phyloP scores from a whole-genome alignment of 345 rosid species.

The Moringa oleifera region DNA sequence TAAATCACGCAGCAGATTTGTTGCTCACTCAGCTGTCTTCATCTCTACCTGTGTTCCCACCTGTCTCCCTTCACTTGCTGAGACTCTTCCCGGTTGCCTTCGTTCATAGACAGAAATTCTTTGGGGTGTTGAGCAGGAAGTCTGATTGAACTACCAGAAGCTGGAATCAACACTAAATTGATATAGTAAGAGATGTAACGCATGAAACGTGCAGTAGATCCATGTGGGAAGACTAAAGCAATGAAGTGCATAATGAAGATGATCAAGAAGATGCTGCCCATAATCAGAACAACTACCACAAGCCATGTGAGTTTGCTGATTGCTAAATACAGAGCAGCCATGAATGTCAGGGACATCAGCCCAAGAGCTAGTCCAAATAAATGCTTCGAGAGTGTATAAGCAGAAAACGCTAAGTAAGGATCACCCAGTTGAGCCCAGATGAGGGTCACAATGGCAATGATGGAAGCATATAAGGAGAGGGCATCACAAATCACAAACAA shows the following conservation, averaged over 20 bases:
- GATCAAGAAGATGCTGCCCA: constrained; percentile 8
- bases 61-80: too few relatives aligned
- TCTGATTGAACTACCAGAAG: constrained; percentile 2
- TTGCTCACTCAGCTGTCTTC: too few relatives aligned
- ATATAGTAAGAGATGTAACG: constrained; percentile 9
- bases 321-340: constrained; percentile 15
- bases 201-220: not conserved
- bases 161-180: constrained; percentile 4
- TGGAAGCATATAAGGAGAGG: constrained; percentile 7
- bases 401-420: not conserved
- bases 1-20: too few relatives aligned
- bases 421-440: constrained; percentile 19
- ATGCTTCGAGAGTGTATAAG: too few relatives aligned
- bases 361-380: constrained; percentile 9
- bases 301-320: constrained; percentile 17
- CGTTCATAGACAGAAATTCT: not conserved
- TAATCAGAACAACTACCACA: constrained; percentile 1
- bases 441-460: constrained; percentile 10
- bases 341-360: constrained; percentile 12
- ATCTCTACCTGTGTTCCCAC: too few relatives aligned
- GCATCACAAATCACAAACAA: constrained; percentile 8
- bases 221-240: constrained; percentile 8
- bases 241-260: constrained; percentile 7
- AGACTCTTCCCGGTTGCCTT: too few relatives aligned
- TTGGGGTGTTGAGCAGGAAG: not conserved